Conservation (phyloP, 1,284 basidiomycete species). For the Clitocybe nebularis region DNA sequence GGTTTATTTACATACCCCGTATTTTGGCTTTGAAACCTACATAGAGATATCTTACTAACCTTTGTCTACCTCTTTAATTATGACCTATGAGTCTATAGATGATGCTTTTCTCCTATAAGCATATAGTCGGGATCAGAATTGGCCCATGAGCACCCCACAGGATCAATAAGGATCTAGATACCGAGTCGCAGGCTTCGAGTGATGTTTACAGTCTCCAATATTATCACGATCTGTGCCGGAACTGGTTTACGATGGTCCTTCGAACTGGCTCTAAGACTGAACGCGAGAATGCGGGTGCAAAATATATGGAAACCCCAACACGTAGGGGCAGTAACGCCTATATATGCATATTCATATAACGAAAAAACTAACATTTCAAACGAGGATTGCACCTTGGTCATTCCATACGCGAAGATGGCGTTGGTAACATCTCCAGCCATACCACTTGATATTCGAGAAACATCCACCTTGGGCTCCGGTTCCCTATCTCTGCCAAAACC, state of each 20-base stretch:
- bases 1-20: no score
- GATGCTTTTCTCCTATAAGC: no score
- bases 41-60: no score
- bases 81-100: no score
- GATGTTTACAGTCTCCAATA: no score
- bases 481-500: conserved; percentile 64
- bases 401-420: conserved; percentile 79
- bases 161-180: no score
- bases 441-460: conserved; percentile 22
- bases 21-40: no score
- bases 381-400: conserved; percentile 74
- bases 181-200: no score
- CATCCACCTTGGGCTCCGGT: conserved; percentile 19
- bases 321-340: conserved; percentile 78
- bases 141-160: no score
- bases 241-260: conserved; percentile 24
- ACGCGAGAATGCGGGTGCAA: conserved; percentile 75
- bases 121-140: no score
- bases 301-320: conserved; percentile 70
- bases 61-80: no score
- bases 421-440: conserved; percentile 73
- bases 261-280: conserved; percentile 55
- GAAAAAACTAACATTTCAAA: neutral
- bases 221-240: conserved; percentile 24
- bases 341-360: conserved; percentile 7